phyloP scores from a whole-genome alignment of 1,284 basidiomycete genomes.

The Apiotrichum mycotoxinovorans region DNA sequence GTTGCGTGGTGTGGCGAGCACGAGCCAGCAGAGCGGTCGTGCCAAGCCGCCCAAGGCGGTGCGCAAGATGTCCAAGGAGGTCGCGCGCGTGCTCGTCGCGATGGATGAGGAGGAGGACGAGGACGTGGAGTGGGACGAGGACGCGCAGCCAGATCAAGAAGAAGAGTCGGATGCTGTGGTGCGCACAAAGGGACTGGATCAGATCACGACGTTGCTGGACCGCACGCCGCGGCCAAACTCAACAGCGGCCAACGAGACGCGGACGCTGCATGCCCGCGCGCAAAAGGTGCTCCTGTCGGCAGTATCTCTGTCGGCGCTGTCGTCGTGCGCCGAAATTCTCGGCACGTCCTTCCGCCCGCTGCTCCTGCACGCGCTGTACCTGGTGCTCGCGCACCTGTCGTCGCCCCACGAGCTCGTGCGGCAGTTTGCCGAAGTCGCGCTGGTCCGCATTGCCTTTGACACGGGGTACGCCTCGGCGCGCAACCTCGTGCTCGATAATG shows the following conservation, averaged over 20 bases:
- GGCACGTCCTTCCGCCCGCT: constrained; percentile 56
- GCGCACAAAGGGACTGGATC: constrained; percentile 57
- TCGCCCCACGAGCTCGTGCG: constrained; percentile 65
- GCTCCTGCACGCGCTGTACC: constrained; percentile 77
- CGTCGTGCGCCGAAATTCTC: constrained; percentile 64
- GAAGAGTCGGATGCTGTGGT: constrained; percentile 40
- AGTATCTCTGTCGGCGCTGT: constrained; percentile 67
- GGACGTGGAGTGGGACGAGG: constrained; percentile 63
- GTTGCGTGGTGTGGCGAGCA: constrained; percentile 63
- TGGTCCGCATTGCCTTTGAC: constrained; percentile 64
- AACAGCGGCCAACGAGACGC: constrained; percentile 28
- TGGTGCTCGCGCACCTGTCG: constrained; percentile 73
- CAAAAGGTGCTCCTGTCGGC: constrained; percentile 55
- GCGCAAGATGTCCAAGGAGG: constrained; percentile 62
- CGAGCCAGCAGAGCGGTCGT: constrained; percentile 48
- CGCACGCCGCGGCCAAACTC: constrained; percentile 31
- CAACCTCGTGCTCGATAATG: constrained; percentile 82
- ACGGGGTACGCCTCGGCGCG: constrained; percentile 77
- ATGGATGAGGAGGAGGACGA: constrained; percentile 72
- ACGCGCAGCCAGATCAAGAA: neutral
- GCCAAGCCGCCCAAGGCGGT: constrained; percentile 53
- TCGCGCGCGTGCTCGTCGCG: constrained; percentile 63
- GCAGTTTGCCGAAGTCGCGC: constrained; percentile 64
- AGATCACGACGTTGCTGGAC: constrained; percentile 47
- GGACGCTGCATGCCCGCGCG: constrained; percentile 48